Base-by-base conservation (phyloP, 768 basidiomycete genomes). In the Pholiota microspora region DNA sequence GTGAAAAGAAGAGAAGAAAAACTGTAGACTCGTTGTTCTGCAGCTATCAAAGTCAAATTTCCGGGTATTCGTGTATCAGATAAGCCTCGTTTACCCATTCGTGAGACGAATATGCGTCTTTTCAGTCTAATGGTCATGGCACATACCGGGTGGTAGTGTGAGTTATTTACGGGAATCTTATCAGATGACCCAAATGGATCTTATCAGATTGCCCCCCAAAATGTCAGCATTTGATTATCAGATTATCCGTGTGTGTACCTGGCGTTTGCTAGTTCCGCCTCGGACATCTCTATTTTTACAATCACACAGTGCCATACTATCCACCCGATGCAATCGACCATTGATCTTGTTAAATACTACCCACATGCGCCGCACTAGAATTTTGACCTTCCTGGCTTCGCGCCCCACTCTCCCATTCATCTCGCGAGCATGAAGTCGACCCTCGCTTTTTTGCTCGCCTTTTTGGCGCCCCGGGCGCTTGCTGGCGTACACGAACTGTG, bases 401-500 rank as follows among this genome's bases (percentile, higher is more conserved):
- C 46, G 46, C 29, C 46, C 32, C 29, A 21, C 18, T 24, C 4
- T 9, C 46, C 25, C 32, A 18, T 18, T 15, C 48, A n/a, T 25
- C 51, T 40, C 24, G 16, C 27, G 38, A 55, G 47, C 28, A 59
- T 62, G 62, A 66, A 65, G 63, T 60, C 59, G 63, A 59, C 59
- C 46, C 38, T 38, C 27, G 25, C 29, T 42, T 16, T 18, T 24
- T 18, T 71, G 34, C 59, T 76, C 16, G 63, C 73, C 16, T 58
- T 64, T 9, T 50, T 76, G 40, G 67, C 73, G 34, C 58, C 73
- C 2, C 69, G 75, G 28, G 79, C 68, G n/a, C 62, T 81, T 13
- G 88, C 85, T n/a, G 86, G 79, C 24, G 75, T 89, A 13, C 77
- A 84, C 2, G 90, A 92, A 62, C 53, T 83, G 12, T 92, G 90